Evolutionary conservation across 2,329 filamentous ascomycete species (phyloP), one percentile per base, ranked within the genome.

Genomic region (Fusarium heterosporum): DNA sequence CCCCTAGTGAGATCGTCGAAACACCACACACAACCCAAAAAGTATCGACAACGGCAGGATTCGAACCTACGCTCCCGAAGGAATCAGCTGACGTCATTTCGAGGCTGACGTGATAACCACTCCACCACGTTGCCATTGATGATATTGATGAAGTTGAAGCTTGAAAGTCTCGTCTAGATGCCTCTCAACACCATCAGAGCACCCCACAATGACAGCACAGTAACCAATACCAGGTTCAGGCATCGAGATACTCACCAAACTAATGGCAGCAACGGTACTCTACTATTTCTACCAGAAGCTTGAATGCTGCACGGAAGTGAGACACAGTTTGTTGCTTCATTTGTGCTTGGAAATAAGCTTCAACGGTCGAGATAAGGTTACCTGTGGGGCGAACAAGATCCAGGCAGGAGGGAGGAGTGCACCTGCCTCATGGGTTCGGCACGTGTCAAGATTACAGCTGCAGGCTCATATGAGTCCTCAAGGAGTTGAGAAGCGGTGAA

Each of bases 41-140:
- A 19, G 16, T 22, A 32, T 3, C 47, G 54, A 54, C 54, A 56
- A 56, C 48, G 49, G 55, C 55, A 59, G 42, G 45, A 61, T 60
- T 61, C 45, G 54, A 61, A 60, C 45, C 45, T 59, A 13, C 55
- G 55, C 57, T 36, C 55, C 45, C 57, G 55, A 61, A 52, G 57
- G 57, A 34, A 61, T 13, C 9, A 19, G 55, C 26, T 43, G 40
- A 19, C n/a, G 10, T 10, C 6, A 9, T 3, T 60, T 61, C 57
- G 57, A 61, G 45, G n/a, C 45, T 19, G 5, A 8, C 57, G 17
- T 45, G n/a, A n/a, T 61, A 25, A 61, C 57, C 57, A 60, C 55
- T 61, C 45, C n/a, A 46, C 17, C 55, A 61, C 57, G 45, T 60
- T 52, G 57, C 26, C 57, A 10, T 36, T 22, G 22, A 22, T 4